Conservation (phyloP, 2,329 filamentous ascomycete species). For the Nemania sp. region DNA sequence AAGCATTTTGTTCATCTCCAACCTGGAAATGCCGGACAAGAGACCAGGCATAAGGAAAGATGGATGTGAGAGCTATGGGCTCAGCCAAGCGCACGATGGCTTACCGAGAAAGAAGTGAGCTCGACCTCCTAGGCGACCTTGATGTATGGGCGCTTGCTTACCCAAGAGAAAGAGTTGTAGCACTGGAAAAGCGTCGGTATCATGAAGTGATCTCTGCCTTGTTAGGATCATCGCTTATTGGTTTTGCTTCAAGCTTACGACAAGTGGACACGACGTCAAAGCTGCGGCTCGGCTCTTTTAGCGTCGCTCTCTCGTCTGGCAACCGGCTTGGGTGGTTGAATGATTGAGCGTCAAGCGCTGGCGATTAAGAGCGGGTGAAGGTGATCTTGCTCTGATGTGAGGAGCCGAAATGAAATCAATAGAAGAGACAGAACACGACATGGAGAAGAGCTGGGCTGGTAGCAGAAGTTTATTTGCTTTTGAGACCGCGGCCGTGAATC, state of each 20-base stretch:
- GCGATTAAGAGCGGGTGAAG: no score
- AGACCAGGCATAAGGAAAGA: constrained; percentile 89
- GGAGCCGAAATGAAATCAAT: no score
- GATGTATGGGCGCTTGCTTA: constrained; percentile 48
- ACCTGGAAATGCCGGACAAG: constrained; percentile 77
- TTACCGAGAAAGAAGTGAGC: constrained; percentile 42
- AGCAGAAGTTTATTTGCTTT: no score
- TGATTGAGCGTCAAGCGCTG: not conserved
- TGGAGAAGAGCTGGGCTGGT: no score
- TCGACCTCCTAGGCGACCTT: not conserved
- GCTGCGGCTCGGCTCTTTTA: constrained; percentile 15
- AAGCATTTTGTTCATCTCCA: constrained; percentile 73
- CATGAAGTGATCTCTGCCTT: constrained; percentile 54
- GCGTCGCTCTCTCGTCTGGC: not conserved
- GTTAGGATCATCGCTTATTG: constrained; percentile 56
- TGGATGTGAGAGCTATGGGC: constrained; percentile 88
- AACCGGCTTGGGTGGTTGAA: not conserved
- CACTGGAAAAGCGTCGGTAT: constrained; percentile 77
- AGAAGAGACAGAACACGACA: no score
- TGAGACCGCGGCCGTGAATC: no score
- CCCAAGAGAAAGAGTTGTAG: constrained; percentile 83
- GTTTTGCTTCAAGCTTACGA: constrained; percentile 50
- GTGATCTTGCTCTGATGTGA: no score
- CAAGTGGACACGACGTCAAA: constrained; percentile 45
- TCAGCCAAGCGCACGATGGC: constrained; percentile 92